Percentiles rank a stretch among this genome's conserved stretches.
Evolutionary conservation across 2,329 filamentous ascomycete species (phyloP).

Genomic region (Podosphaera aphanis): DNA sequence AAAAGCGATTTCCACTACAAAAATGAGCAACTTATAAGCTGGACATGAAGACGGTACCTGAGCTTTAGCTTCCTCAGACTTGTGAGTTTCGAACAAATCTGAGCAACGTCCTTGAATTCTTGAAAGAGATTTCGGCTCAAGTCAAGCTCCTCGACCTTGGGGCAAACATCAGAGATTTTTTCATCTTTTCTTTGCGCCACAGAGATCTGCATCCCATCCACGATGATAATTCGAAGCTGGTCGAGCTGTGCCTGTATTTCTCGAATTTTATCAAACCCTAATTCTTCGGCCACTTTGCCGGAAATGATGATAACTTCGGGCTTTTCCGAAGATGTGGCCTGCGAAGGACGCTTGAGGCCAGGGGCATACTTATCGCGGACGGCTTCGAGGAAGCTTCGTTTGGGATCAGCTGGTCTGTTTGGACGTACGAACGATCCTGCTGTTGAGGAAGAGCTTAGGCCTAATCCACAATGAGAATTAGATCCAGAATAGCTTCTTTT

Average conservation of each 20-base stretch:
- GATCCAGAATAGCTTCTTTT: slow-evolving; percentile 1
- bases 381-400: slow-evolving; percentile 55
- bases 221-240: slow-evolving; percentile 56
- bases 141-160: slow-evolving; percentile 55
- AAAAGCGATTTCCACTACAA: slow-evolving; percentile 52
- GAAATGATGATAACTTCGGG: slow-evolving; percentile 40
- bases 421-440: slow-evolving; percentile 76
- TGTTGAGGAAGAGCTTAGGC: slow-evolving; percentile 36
- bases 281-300: slow-evolving; percentile 71
- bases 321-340: slow-evolving; percentile 11
- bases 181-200: slow-evolving; percentile 17
- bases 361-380: slow-evolving; percentile 66
- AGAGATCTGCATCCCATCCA: slow-evolving; percentile 51
- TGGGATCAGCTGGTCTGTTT: slow-evolving; percentile 40
- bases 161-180: slow-evolving; percentile 28
- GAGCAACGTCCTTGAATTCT: slow-evolving; percentile 37
- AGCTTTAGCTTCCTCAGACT: slow-evolving; percentile 42
- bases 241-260: slow-evolving; percentile 53
- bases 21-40: neutral
- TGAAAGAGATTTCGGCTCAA: slow-evolving; percentile 66
- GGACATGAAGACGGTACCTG: slow-evolving; percentile 29
- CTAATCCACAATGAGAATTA: slow-evolving; percentile 17
- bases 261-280: slow-evolving; percentile 85
- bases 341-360: slow-evolving; percentile 18
- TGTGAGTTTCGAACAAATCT: slow-evolving; percentile 49